Evolutionary conservation across 495 filamentous ascomycete genomes (phyloP).

Genomic region (Penicillium tannophilum): DNA sequence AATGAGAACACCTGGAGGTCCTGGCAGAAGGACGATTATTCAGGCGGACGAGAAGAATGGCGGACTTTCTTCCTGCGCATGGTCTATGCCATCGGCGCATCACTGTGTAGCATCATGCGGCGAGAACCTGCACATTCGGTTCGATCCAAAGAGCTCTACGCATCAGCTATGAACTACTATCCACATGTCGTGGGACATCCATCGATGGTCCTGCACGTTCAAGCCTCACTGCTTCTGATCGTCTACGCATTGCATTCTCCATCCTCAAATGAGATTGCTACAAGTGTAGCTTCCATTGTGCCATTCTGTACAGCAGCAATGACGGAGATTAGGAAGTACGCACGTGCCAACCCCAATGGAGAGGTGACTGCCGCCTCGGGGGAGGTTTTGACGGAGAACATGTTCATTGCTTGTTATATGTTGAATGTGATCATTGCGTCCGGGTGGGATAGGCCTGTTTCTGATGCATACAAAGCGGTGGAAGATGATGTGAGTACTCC

Average conservation of each 20-base stretch:
- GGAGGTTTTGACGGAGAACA: constrained; percentile 28
- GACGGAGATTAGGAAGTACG: constrained; percentile 30
- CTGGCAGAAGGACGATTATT: constrained; percentile 26
- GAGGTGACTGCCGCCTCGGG: constrained; percentile 15
- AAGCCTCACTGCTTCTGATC: constrained; percentile 37
- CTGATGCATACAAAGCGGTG: constrained; percentile 28
- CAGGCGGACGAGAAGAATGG: constrained; percentile 29
- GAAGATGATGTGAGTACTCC: constrained; percentile 35
- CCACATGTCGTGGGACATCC: constrained; percentile 32
- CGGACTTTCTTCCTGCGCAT: constrained; percentile 33
- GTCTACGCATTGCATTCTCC: constrained; percentile 38
- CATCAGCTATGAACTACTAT: constrained; percentile 33
- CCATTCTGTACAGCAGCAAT: constrained; percentile 38
- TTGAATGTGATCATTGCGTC: constrained; percentile 37
- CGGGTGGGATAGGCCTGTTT: constrained; percentile 37
- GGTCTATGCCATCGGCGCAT: constrained; percentile 38
- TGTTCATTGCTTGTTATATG: constrained; percentile 42
- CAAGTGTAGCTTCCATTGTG: constrained; percentile 33
- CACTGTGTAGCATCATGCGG: constrained; percentile 30
- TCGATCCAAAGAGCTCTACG: constrained; percentile 31
- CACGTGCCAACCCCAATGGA: constrained; percentile 13
- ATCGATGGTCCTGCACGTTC: constrained; percentile 34
- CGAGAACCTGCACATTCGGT: constrained; percentile 23
- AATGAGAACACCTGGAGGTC: constrained; percentile 28
- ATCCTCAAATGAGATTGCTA: constrained; percentile 35